Evolutionary conservation across 2,329 filamentous ascomycete genomes (phyloP), one percentile per base, ranked within the genome.

Genomic region (Trichoderma oligosporum): DNA sequence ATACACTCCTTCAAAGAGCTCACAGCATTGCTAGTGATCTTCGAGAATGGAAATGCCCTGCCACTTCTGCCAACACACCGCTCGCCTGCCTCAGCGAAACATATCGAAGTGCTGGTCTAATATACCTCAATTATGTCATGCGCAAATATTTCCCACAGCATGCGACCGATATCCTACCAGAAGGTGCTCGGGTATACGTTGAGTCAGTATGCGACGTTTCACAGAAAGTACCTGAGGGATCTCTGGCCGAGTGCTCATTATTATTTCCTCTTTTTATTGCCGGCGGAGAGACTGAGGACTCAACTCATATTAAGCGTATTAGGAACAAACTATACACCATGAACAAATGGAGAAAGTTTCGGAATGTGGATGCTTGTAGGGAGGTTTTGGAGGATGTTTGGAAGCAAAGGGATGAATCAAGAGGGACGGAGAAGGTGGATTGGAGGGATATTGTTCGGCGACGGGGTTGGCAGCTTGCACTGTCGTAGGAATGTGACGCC

Each of bases 201-300:
- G 36, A 42, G 12, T 52, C 36, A 2, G 36, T 52, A 4, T 42
- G 36, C 12, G 25, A 42, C 7, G 25, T 22, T 16, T 25, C 36
- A 9, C 25, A 52, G 29, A 42, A 33, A 24, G 36, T 52, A 16
- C 48, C 48, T 6, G 36, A 42, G 25, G 36, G 36, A 20, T 52
- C 36, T 5, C 18, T 52, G 8, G 36, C 48, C 7, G 48, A 52
- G 9, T 52, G 48, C 18, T 42, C 48, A 8, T 42, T 42, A 11
- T 27, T 52, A 7, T 52, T 52, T 1, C 48, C 48, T 7, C 48
- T 52, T 7, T 52, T 52, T 18, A 33, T 52, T 33, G 48, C 48
- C 11, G 48, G 48, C 2, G 48, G 48, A 5, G 48, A 52, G 27
- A 27, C 48, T 7, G 5, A 4, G 4, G 14, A 24, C n/a, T 5